phyloP scores from a whole-genome alignment of 352 stramenopile genomes.

The Thraustochytrium sp. region DNA sequence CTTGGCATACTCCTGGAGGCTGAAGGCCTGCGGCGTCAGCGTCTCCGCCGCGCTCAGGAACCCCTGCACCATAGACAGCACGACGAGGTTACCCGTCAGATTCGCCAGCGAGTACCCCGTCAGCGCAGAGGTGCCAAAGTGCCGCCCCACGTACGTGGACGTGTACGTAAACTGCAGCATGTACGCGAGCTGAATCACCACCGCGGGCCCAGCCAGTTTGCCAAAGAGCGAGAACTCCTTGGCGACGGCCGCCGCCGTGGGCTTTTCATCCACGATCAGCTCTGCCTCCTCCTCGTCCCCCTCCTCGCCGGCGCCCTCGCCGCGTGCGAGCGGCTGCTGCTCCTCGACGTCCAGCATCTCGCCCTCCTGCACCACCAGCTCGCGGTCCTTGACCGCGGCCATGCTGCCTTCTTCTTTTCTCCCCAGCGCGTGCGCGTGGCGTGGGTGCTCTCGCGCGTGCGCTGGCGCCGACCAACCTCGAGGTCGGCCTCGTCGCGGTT shows the following conservation, averaged over 20 bases:
- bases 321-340: no score
- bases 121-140: slow-evolving; percentile 23
- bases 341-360: no score
- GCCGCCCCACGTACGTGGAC: not conserved
- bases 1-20: not conserved
- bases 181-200: slow-evolving; percentile 8
- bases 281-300: no score
- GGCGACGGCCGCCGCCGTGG: not conserved
- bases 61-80: slow-evolving; percentile 30
- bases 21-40: slow-evolving; percentile 21
- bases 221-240: slow-evolving; percentile 17
- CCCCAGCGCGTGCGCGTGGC: no score
- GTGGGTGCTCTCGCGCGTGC: no score
- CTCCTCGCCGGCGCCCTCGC: no score
- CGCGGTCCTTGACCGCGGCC: no score
- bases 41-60: slow-evolving; percentile 26
- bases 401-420: no score
- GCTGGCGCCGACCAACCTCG: no score
- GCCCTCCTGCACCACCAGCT: no score
- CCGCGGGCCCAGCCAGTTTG: not conserved
- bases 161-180: slow-evolving; percentile 35
- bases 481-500: no score
- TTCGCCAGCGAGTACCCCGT: slow-evolving; percentile 22
- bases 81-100: slow-evolving; percentile 35
- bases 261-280: no score